Evolutionary conservation across 2,329 filamentous ascomycete genomes (phyloP).

Genomic region (Microdochium nivale): DNA sequence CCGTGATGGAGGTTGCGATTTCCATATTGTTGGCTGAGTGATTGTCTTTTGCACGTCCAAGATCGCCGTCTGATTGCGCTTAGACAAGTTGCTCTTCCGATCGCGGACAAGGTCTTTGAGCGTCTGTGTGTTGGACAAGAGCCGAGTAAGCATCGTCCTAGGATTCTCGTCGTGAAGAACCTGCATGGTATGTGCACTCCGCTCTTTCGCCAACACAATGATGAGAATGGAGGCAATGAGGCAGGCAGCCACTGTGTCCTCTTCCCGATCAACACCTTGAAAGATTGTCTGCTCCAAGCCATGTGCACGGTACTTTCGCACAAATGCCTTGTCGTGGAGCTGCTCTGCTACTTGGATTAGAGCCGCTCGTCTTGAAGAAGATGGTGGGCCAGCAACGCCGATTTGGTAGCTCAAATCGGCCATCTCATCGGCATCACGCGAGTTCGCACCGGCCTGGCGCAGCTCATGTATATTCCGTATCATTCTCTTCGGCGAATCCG

Average conservation of each 20-base stretch:
- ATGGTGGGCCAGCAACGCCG: slow-evolving; percentile 37
- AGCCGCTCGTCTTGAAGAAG: slow-evolving; percentile 46
- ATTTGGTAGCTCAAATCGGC: slow-evolving; percentile 56
- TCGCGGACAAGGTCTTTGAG: slow-evolving; percentile 55
- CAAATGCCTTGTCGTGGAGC: slow-evolving; percentile 53
- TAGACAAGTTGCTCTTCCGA: slow-evolving; percentile 61
- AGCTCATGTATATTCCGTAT: slow-evolving; percentile 59
- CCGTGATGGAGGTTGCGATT: slow-evolving; percentile 33
- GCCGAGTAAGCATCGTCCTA: slow-evolving; percentile 43
- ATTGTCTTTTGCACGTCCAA: slow-evolving; percentile 44
- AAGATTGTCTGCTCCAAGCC: slow-evolving; percentile 63
- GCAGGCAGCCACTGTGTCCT: slow-evolving; percentile 55
- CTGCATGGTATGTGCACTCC: slow-evolving; percentile 43
- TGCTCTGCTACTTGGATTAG: slow-evolving; percentile 52
- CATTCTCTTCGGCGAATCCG: slow-evolving; percentile 34
- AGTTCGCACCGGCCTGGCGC: slow-evolving; percentile 57
- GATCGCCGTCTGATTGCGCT: slow-evolving; percentile 49
- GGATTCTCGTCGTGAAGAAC: background rate
- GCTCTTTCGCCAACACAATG: slow-evolving; percentile 47
- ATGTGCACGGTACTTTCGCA: slow-evolving; percentile 65
- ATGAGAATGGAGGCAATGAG: slow-evolving; percentile 53
- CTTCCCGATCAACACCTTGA: slow-evolving; percentile 47
- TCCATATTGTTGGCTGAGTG: slow-evolving; percentile 51
- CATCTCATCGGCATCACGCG: slow-evolving; percentile 56
- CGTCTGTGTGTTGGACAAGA: slow-evolving; percentile 45